Conservation (phyloP, 2,329 filamentous ascomycete genomes). For the Calonectria hawksworthii region DNA sequence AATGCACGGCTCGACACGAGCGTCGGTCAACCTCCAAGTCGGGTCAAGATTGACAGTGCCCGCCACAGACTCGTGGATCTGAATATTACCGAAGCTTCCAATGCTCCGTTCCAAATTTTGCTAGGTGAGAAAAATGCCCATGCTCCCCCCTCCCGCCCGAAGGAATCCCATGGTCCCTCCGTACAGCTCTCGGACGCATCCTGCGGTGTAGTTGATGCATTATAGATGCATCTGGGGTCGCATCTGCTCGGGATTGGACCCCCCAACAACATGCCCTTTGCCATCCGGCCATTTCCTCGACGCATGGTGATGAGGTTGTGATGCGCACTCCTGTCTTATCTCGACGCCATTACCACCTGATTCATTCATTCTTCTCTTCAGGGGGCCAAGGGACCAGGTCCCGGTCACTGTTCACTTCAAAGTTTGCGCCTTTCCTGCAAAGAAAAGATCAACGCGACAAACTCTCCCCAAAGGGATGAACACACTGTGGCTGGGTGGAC, state of each 20-base stretch:
- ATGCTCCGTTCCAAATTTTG: not conserved
- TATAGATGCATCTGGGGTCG: constrained; percentile 10
- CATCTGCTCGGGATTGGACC: constrained; percentile 4
- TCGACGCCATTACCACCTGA: constrained; percentile 15
- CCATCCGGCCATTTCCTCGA: not conserved
- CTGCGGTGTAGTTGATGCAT: not conserved
- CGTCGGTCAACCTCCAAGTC: constrained; percentile 17
- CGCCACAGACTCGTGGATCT: constrained; percentile 4
- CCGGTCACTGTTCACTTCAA: not conserved
- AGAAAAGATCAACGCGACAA: constrained; percentile 18
- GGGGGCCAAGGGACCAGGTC: constrained; percentile 5
- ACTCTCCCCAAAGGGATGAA: constrained; percentile 16
- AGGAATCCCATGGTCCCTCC: constrained; percentile 5
- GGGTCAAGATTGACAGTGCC: constrained; percentile 22
- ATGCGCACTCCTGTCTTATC: constrained; percentile 6
- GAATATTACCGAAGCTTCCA: constrained; percentile 15
- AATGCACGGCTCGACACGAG: constrained; percentile 12
- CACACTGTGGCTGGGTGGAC: constrained; percentile 14
- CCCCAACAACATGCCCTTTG: not conserved
- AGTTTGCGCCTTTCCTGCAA: constrained; percentile 6
- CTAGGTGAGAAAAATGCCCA: not conserved
- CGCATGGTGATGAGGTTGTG: constrained; percentile 9
- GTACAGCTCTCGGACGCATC: not conserved
- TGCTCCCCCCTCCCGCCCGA: not conserved
- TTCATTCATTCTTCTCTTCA: constrained; percentile 1